Evolutionary conservation across 2,329 filamentous ascomycete species (phyloP).

Genomic region (Xylaria sp.): DNA sequence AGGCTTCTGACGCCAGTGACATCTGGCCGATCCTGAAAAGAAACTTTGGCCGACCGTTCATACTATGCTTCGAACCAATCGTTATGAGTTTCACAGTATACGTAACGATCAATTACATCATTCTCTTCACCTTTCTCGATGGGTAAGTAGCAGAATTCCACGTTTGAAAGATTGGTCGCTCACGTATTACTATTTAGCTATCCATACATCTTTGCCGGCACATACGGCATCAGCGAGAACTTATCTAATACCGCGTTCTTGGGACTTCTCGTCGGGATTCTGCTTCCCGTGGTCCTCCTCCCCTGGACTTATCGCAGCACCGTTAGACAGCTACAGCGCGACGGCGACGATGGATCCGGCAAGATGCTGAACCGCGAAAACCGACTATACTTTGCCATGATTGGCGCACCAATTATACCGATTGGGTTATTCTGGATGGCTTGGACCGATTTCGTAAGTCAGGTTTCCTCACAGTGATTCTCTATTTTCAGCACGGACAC

Average conservation of each 20-base stretch:
- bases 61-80: slow-evolving; percentile 52
- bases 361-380: slow-evolving; percentile 47
- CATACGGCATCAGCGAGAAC: slow-evolving; percentile 53
- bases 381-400: slow-evolving; percentile 52
- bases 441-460: slow-evolving; percentile 51
- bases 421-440: slow-evolving; percentile 59
- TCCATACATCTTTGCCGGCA: slow-evolving; percentile 55
- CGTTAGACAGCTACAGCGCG: slow-evolving; percentile 40
- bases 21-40: slow-evolving; percentile 42
- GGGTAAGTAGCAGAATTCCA: slow-evolving; percentile 3
- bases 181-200: slow-evolving; percentile 49
- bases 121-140: slow-evolving; percentile 61
- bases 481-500: neutral
- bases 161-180: neutral
- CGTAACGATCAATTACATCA: slow-evolving; percentile 59
- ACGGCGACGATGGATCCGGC: slow-evolving; percentile 29
- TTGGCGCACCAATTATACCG: slow-evolving; percentile 53
- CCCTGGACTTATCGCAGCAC: slow-evolving; percentile 44
- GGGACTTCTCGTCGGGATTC: slow-evolving; percentile 53
- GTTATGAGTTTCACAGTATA: slow-evolving; percentile 57
- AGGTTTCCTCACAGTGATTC: neutral
- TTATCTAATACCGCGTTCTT: slow-evolving; percentile 54
- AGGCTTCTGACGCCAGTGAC: slow-evolving; percentile 41
- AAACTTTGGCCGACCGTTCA: slow-evolving; percentile 45
- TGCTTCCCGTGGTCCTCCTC: slow-evolving; percentile 45